A percentile compares a stretch with the other conserved stretches of the same genome.
These are phyloP conservation scores for Phaeosphaeria sp. DNA, from an alignment of 2,329 filamentous ascomycete species.

Conservation along the genomic window DNA sequence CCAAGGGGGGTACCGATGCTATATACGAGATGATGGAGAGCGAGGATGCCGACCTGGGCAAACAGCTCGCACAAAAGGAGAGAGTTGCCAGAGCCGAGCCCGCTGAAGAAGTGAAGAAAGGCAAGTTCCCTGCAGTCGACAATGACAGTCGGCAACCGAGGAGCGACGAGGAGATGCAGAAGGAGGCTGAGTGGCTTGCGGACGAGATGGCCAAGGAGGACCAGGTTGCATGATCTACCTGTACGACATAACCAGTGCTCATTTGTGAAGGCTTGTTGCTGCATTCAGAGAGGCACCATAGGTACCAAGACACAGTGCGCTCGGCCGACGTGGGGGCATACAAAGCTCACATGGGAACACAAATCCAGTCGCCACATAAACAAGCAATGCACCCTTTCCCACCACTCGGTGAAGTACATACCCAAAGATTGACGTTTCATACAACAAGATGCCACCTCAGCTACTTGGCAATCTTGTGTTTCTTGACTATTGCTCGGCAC, in stretches of 20 bases:
- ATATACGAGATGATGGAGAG: conserved; percentile 84
- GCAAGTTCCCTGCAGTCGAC: conserved; percentile 73
- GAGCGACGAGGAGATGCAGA: conserved; percentile 75
- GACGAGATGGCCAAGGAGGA: conserved; percentile 58
- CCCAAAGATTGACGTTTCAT: background rate
- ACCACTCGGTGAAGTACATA: too few relatives aligned
- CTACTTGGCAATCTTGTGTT: background rate
- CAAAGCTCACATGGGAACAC: too few relatives aligned
- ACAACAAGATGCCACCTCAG: background rate
- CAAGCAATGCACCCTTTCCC: too few relatives aligned
- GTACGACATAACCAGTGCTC: too few relatives aligned
- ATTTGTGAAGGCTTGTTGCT: too few relatives aligned
- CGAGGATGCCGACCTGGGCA: conserved; percentile 83
- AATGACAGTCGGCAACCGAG: conserved; percentile 69
- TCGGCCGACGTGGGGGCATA: background rate
- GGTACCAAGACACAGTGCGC: too few relatives aligned
- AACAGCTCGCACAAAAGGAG: conserved; percentile 66
- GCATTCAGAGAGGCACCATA: too few relatives aligned
- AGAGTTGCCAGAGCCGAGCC: conserved; percentile 50
- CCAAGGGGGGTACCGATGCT: conserved; percentile 68
- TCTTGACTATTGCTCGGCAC: background rate
- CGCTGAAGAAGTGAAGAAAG: conserved; percentile 47
- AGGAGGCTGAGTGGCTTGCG: conserved; percentile 74
- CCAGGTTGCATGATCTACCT: background rate
- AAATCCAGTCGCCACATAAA: too few relatives aligned